phyloP scores from a whole-genome alignment of 2,329 filamentous ascomycete species.

The Lasiodiplodia sp. region DNA sequence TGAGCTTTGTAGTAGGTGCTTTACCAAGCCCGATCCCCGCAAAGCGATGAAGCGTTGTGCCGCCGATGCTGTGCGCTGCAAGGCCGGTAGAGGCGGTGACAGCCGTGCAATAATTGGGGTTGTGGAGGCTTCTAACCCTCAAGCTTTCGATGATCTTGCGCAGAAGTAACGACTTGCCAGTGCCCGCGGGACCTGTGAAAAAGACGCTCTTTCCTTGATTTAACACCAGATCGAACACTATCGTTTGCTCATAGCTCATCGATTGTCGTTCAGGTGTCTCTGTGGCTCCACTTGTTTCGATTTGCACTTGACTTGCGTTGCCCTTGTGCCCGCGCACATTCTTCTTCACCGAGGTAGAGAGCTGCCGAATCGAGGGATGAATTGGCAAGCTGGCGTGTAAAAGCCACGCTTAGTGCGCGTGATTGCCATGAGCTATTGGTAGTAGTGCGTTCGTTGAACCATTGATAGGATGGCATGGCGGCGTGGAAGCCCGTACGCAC shows the following conservation, averaged over 20 bases:
- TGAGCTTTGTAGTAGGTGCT: background rate
- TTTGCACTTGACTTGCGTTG: background rate
- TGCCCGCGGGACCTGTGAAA: constrained; percentile 69
- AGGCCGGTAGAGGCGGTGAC: constrained; percentile 68
- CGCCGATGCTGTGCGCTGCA: constrained; percentile 64
- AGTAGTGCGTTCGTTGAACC: no score
- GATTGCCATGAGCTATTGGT: no score
- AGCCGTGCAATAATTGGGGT: background rate
- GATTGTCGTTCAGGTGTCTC: background rate
- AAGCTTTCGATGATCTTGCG: constrained; percentile 57
- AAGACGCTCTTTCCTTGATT: constrained; percentile 64
- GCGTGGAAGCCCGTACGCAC: no score
- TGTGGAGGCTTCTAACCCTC: constrained; percentile 22
- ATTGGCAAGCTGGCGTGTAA: background rate
- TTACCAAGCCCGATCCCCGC: constrained; percentile 49
- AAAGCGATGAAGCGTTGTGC: constrained; percentile 64
- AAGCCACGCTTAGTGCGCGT: no score
- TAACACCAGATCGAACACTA: constrained; percentile 60
- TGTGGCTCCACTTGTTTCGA: background rate
- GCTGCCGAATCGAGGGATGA: background rate
- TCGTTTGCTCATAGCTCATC: constrained; percentile 58
- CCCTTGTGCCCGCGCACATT: background rate
- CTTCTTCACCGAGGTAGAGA: background rate
- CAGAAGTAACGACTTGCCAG: constrained; percentile 65
- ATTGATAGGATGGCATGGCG: no score